A percentile compares a stretch with the other conserved stretches of the same genome.
Conservation (phyloP, 352 stramenopile genomes). For the Blastocystis sp. region DNA sequence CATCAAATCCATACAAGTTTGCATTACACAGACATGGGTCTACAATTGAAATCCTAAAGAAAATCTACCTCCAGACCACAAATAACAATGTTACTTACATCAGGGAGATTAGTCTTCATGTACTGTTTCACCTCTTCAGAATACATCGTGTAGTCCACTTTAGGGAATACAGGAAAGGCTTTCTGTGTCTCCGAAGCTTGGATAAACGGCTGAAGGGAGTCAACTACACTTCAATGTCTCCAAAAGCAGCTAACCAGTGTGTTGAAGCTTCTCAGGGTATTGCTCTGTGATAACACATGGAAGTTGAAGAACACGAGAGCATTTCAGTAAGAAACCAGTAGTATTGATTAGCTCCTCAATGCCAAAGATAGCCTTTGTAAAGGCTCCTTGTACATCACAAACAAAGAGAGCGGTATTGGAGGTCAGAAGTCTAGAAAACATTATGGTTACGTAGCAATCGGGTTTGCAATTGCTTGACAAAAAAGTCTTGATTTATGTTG, state of each 20-base stretch:
- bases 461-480: background rate
- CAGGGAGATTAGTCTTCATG: conserved; percentile 72
- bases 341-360: conserved; percentile 72
- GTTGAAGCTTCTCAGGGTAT: conserved; percentile 77
- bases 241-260: conserved; percentile 71
- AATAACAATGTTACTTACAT: conserved; percentile 78
- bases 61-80: conserved; percentile 77
- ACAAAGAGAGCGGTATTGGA: conserved; percentile 75
- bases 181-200: conserved; percentile 74
- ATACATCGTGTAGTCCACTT: conserved; percentile 81
- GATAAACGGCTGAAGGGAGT: conserved; percentile 11
- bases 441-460: background rate
- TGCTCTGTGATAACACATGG: conserved; percentile 81
- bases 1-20: conserved; percentile 81
- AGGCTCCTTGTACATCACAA: conserved; percentile 82
- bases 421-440: conserved; percentile 8
- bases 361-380: conserved; percentile 78
- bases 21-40: conserved; percentile 81
- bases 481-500: background rate
- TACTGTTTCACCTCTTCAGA: conserved; percentile 77
- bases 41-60: background rate
- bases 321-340: conserved; percentile 69
- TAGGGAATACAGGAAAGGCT: conserved; percentile 72
- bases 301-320: conserved; percentile 77
- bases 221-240: conserved; percentile 12